A percentile compares a stretch with the other conserved stretches of the same genome.
Conservation (phyloP, 805 yeast genomes). For the Starmerella geochares region DNA sequence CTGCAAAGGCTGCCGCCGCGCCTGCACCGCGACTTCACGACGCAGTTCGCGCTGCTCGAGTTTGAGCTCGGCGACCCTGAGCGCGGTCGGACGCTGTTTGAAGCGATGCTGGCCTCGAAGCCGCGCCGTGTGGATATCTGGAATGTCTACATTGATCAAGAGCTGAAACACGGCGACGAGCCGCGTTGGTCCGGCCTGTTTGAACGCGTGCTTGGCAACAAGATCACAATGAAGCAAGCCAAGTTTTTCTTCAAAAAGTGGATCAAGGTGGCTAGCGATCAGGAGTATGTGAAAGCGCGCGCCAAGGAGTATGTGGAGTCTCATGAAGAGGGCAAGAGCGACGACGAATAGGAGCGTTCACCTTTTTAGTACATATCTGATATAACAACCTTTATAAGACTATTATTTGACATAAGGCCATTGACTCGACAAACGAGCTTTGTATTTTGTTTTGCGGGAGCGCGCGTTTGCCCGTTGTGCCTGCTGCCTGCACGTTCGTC, state of each 20-base stretch:
- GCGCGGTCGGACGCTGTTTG: constrained; percentile 88
- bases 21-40: constrained; percentile 48
- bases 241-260: constrained; percentile 90
- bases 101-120: constrained; percentile 79
- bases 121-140: constrained; percentile 88
- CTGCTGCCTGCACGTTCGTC: too few species aligned
- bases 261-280: constrained; percentile 68
- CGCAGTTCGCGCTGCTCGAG: constrained; percentile 82
- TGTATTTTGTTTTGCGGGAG: background rate
- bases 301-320: constrained; percentile 65
- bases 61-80: constrained; percentile 74
- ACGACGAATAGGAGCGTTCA: constrained; percentile 7
- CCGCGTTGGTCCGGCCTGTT: constrained; percentile 65
- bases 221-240: constrained; percentile 77
- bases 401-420: background rate
- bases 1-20: constrained; percentile 40
- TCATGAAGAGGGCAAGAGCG: constrained; percentile 4
- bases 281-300: constrained; percentile 79
- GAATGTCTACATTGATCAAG: constrained; percentile 93
- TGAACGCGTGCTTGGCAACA: constrained; percentile 61
- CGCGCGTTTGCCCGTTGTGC: too few species aligned
- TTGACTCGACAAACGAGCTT: too few species aligned
- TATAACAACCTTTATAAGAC: too few species aligned
- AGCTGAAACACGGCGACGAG: constrained; percentile 56
- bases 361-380: too few species aligned